phyloP scores from a whole-genome alignment of 106 monocot species.

The Alisma plantagoaquatica region DNA sequence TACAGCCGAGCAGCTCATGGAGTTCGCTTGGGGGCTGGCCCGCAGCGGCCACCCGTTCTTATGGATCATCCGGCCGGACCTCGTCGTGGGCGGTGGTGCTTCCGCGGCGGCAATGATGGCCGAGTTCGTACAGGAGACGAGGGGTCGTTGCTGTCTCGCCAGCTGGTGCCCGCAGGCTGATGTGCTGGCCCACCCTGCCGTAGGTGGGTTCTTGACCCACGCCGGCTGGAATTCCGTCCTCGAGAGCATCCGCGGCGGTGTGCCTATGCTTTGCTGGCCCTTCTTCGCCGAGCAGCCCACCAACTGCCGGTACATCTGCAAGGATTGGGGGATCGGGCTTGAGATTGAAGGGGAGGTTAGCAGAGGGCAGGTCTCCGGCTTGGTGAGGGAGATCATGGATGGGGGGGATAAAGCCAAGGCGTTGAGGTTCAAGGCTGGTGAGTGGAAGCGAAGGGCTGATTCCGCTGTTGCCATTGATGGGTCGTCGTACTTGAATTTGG shows the following conservation, averaged over 20 bases:
- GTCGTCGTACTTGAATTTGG: constrained; percentile 25
- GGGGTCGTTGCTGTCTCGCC: constrained; percentile 21
- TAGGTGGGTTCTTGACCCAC: constrained; percentile 65
- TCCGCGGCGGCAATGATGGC: constrained; percentile 11
- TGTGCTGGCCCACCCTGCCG: constrained; percentile 35
- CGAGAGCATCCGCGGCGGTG: constrained; percentile 44
- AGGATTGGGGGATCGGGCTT: constrained; percentile 45
- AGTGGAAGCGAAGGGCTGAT: constrained; percentile 35
- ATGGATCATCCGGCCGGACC: constrained; percentile 50
- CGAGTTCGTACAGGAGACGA: constrained; percentile 22
- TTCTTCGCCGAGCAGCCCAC: constrained; percentile 63
- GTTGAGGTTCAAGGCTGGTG: constrained; percentile 29
- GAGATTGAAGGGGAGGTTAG: constrained; percentile 52
- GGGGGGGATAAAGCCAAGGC: constrained; percentile 28
- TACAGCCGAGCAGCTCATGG: constrained; percentile 30
- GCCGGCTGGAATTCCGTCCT: constrained; percentile 75
- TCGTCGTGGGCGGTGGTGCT: constrained; percentile 15
- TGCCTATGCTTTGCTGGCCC: constrained; percentile 68
- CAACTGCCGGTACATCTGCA: constrained; percentile 44
- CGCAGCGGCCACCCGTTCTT: constrained; percentile 27
- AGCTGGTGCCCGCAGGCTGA: constrained; percentile 55
- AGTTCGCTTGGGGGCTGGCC: constrained; percentile 60
- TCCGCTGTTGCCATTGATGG: constrained; percentile 15
- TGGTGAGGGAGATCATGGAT: constrained; percentile 51
- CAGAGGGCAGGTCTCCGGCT: constrained; percentile 26